Conservation (phyloP, 2,329 filamentous ascomycete species). For the Lasiodiplodia citricola region DNA sequence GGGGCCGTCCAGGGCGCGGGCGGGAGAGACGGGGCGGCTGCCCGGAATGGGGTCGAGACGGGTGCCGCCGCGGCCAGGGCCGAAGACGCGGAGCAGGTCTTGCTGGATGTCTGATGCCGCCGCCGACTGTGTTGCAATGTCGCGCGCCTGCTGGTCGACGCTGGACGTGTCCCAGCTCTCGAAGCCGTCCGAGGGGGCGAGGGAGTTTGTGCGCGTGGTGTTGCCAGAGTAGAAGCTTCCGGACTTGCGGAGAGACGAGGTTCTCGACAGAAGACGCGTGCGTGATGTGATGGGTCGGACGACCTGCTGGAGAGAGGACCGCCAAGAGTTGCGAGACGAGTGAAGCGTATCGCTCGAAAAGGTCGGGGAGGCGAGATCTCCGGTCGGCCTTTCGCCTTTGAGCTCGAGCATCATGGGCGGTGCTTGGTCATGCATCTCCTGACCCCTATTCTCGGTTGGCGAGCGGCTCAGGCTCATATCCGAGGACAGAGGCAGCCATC, state of each 20-base stretch:
- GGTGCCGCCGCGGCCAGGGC: constrained; percentile 48
- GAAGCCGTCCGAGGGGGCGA: constrained; percentile 62
- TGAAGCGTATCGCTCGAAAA: constrained; percentile 43
- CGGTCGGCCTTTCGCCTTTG: not conserved
- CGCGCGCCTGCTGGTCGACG: constrained; percentile 67
- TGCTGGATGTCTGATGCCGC: constrained; percentile 33
- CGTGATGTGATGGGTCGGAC: constrained; percentile 46
- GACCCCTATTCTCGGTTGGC: constrained; percentile 40
- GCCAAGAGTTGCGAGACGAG: constrained; percentile 41
- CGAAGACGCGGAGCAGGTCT: constrained; percentile 35
- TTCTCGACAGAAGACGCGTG: constrained; percentile 34
- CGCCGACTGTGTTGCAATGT: constrained; percentile 60
- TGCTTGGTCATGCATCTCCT: constrained; percentile 37
- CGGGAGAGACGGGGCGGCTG: constrained; percentile 70
- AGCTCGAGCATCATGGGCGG: constrained; percentile 33
- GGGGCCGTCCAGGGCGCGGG: constrained; percentile 61
- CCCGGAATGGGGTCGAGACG: constrained; percentile 74
- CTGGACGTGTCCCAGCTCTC: constrained; percentile 77
- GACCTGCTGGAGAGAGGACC: constrained; percentile 44
- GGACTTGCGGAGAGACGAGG: constrained; percentile 39
- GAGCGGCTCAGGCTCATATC: constrained; percentile 31
- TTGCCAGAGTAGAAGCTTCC: constrained; percentile 40
- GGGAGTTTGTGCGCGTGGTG: constrained; percentile 30
- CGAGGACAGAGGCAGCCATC: constrained; percentile 30
- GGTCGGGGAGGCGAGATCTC: constrained; percentile 40